Base-by-base conservation (phyloP, 371 early-diverging fungal species). In the Zopfochytrium polystomum region DNA sequence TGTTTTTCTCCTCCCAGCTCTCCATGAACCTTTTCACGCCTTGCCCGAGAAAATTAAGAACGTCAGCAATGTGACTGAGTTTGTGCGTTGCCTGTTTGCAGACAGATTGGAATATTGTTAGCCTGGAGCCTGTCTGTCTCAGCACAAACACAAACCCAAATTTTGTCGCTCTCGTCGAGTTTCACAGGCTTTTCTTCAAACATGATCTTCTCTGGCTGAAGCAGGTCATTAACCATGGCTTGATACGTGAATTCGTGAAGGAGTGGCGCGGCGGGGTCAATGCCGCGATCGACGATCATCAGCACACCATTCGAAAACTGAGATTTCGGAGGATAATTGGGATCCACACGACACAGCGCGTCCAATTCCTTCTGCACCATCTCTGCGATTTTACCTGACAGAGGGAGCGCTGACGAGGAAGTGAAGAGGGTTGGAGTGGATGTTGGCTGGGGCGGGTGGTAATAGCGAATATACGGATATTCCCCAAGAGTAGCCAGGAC, bases 191-290 rank as follows among this genome's bases (percentile, higher is more conserved):
- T 51, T 20, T 53, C 56, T n/a, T 51, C 70, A 5, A 27, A 30
- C 20, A 56, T 55, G 5, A 53, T 27, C 46, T 88, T 88, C 65
- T 88, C 87, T 15, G 92, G 77, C 2, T 77, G 77, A n/a, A 96
- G 67, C 43, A 95, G 72, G 71, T 98, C 99, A 52, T 88, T 83
- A 13, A 90, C 83, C 92, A 97, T 91, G 2, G 95, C 92, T 74
- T 98, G 94, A 63, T 98, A 98, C 0, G 98, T 93, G 46, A 98
- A 95, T 68, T 98, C 97, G 76, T 98, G 98, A 26, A 97, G 68
- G 6, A 98, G 75, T 1, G 98, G 96, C 13, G 94, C 81, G 43
- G 84, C 73, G 30, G 88, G 81, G 74, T 98, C 99, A 34, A 93
- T 80, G 2, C 92, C 85, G 53, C 99, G 87, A 73, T 98, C 99